phyloP scores from a whole-genome alignment of 73 alveolate genomes.

The Breviolum minutum region DNA sequence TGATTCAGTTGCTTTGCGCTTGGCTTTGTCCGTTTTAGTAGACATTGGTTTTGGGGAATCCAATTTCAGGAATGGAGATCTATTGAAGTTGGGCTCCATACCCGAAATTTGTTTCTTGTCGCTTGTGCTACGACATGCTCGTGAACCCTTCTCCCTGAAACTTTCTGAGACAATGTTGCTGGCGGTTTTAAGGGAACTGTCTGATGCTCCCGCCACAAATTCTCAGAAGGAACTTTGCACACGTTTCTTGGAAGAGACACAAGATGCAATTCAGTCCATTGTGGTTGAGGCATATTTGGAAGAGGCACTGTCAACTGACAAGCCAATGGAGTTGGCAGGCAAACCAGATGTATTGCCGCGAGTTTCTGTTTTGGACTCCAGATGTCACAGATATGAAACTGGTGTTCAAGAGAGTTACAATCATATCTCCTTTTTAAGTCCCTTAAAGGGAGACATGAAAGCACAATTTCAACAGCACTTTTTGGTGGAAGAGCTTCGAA shows the following conservation, averaged over 20 bases:
- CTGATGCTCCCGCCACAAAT: background rate
- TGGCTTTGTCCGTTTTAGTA: slow-evolving; percentile 59
- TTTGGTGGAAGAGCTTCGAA: slow-evolving; percentile 61
- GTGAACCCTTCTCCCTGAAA: background rate
- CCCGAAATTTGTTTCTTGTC: slow-evolving; percentile 76
- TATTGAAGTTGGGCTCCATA: slow-evolving; percentile 49
- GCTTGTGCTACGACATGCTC: slow-evolving; percentile 72
- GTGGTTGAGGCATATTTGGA: slow-evolving; percentile 48
- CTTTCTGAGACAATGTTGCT: slow-evolving; percentile 35
- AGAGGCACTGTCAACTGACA: slow-evolving; percentile 20
- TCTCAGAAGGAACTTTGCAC: slow-evolving; percentile 18
- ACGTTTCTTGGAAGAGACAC: slow-evolving; percentile 75
- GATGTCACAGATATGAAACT: slow-evolving; percentile 20
- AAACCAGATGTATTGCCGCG: slow-evolving; percentile 45
- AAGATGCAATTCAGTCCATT: slow-evolving; percentile 50
- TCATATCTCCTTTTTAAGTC: background rate
- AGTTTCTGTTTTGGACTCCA: slow-evolving; percentile 21
- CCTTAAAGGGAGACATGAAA: background rate
- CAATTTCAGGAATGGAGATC: background rate
- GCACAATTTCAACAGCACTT: background rate
- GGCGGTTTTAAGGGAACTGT: background rate
- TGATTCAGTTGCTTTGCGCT: slow-evolving; percentile 43
- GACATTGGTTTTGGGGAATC: background rate
- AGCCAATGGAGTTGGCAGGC: slow-evolving; percentile 15
- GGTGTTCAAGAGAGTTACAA: background rate